Evolutionary conservation across 2,329 filamentous ascomycete genomes (phyloP), one percentile per base, ranked within the genome.

Genomic region (Neodidymelliopsis sp.): DNA sequence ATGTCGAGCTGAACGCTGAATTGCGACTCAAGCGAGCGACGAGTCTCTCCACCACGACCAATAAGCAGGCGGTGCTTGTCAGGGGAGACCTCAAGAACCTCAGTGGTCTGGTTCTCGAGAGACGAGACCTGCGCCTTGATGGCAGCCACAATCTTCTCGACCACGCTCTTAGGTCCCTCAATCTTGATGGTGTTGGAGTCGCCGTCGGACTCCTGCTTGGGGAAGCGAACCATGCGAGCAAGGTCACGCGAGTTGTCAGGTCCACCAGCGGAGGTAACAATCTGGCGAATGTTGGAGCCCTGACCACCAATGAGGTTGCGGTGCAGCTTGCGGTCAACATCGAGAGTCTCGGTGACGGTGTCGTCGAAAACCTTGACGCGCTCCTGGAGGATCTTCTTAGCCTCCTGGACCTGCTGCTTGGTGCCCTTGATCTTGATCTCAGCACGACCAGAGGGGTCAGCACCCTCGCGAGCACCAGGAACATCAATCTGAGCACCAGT

Each of bases 261-360:
- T 8, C 94, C 95, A 55, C 94, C 95, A 35, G 94, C 92, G 63
- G 89, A 84, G 43, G 89, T 80, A 45, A 99, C 89, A 53, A 99
- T 91, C 54, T 90, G 86, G 54, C 89, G 89, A 49, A 99, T 87
- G 67, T 88, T 94, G 33, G 90, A 81, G 63, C 92, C 94, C 70
- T 89, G 89, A 59, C 86, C 80, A 54, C 94, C 94, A 73, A 99
- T 99, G 57, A 99, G 80, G 43, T 87, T 84, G 75, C 88, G 87
- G 77, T 99, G 94, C 74, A 94, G 86, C 79, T 95, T 96, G 78
- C 91, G 90, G 62, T 97, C 92, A n/a, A 99, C 86, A 24, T 95
- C 89, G 37, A 99, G 79, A 10, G 86, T 91, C 76, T 88, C 86
- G 12, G 87, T 84, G 39, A 97, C 81, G n/a, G 90, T 96, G 58